phyloP scores from a whole-genome alignment of 1,284 basidiomycete genomes.

The Ganoderma multipileum region DNA sequence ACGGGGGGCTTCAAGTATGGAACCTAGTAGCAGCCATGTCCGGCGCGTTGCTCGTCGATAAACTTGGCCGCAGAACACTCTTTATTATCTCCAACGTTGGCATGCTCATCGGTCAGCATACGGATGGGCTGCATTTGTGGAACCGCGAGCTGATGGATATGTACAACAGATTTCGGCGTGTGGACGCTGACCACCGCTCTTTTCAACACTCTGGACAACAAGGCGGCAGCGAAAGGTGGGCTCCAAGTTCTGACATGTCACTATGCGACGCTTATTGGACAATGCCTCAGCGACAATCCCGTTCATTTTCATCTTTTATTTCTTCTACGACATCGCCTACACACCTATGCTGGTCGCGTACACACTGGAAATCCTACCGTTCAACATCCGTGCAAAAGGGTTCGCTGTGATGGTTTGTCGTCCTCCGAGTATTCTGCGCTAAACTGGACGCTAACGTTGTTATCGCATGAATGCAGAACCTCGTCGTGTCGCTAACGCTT shows the following conservation, averaged over 20 bases:
- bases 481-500: slow-evolving; percentile 60
- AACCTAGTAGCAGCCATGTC: slow-evolving; percentile 57
- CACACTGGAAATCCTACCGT: slow-evolving; percentile 73
- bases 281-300: slow-evolving; percentile 61
- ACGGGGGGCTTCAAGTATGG: slow-evolving; percentile 61
- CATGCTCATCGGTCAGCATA: slow-evolving; percentile 62
- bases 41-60: slow-evolving; percentile 66
- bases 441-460: background rate
- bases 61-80: slow-evolving; percentile 64
- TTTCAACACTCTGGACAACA: slow-evolving; percentile 54
- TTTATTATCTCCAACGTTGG: slow-evolving; percentile 70
- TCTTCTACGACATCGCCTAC: slow-evolving; percentile 74
- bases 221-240: slow-evolving; percentile 60
- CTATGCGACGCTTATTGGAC: background rate
- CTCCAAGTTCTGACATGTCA: background rate
- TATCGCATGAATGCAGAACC: slow-evolving; percentile 48
- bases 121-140: background rate
- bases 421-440: background rate
- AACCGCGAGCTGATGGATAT: background rate
- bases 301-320: slow-evolving; percentile 74
- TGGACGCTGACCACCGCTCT: slow-evolving; percentile 69
- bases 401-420: slow-evolving; percentile 66
- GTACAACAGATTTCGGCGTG: slow-evolving; percentile 52
- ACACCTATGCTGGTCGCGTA: slow-evolving; percentile 70
- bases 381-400: slow-evolving; percentile 70